phyloP scores from a whole-genome alignment of 1,139 yeast genomes.

The Wickerhamomyces sp. region DNA sequence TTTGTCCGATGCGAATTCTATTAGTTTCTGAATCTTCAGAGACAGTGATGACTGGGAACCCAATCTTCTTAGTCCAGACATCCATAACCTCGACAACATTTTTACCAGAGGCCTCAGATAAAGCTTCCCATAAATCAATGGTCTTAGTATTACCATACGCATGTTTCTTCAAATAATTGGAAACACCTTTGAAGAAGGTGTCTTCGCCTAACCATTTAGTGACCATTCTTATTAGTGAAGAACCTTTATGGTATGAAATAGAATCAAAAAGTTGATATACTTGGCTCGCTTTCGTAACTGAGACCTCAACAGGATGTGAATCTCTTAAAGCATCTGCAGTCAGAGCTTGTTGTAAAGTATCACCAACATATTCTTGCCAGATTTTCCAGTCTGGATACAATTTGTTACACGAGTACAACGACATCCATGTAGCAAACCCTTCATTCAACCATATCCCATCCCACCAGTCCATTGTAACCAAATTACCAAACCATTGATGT shows the following conservation, averaged over 20 bases:
- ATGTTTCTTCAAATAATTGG: slow-evolving; percentile 60
- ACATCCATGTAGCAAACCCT: slow-evolving; percentile 82
- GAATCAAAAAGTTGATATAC: slow-evolving; percentile 77
- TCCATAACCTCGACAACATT: slow-evolving; percentile 72
- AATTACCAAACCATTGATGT: slow-evolving; percentile 81
- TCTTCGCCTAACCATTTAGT: slow-evolving; percentile 65
- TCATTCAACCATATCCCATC: slow-evolving; percentile 80
- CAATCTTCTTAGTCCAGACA: slow-evolving; percentile 78
- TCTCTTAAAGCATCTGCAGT: slow-evolving; percentile 63
- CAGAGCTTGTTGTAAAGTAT: slow-evolving; percentile 60
- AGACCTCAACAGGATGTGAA: slow-evolving; percentile 77
- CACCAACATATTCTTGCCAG: slow-evolving; percentile 58
- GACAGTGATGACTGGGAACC: slow-evolving; percentile 77
- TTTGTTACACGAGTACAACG: slow-evolving; percentile 61
- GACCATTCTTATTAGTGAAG: slow-evolving; percentile 67
- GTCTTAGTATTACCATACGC: slow-evolving; percentile 76
- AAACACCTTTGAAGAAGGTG: slow-evolving; percentile 63
- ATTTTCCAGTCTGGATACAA: slow-evolving; percentile 72
- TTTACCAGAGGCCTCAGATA: slow-evolving; percentile 67
- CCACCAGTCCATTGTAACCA: slow-evolving; percentile 87
- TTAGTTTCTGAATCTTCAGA: slow-evolving; percentile 38
- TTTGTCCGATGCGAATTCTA: slow-evolving; percentile 53
- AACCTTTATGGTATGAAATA: slow-evolving; percentile 72
- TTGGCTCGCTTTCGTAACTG: slow-evolving; percentile 67
- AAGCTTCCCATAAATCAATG: slow-evolving; percentile 73